Conservation (phyloP, 2,329 filamentous ascomycete species). For the Piedraia hortae region DNA sequence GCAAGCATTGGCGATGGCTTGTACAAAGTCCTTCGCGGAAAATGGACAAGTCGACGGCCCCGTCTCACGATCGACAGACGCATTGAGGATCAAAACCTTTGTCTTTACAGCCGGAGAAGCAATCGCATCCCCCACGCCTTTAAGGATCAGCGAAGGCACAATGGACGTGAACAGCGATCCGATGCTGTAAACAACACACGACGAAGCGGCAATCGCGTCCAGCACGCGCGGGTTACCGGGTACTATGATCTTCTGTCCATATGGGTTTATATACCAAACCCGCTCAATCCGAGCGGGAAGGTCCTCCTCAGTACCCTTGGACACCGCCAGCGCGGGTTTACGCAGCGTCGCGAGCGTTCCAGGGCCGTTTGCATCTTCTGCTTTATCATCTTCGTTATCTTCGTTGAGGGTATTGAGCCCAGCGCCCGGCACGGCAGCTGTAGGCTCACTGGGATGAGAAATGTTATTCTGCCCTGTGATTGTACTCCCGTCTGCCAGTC, state of each 20-base stretch:
- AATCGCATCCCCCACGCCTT: conserved; percentile 40
- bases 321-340: conserved; percentile 56
- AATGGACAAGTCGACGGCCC: conserved; percentile 39
- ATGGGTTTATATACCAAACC: conserved; percentile 95
- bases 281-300: conserved; percentile 50
- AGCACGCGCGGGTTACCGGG: conserved; percentile 59
- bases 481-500: conserved; percentile 42
- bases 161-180: conserved; percentile 84
- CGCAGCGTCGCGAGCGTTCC: conserved; percentile 57
- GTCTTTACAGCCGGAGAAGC: conserved; percentile 25
- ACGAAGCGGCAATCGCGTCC: conserved; percentile 33
- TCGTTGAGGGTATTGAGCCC: conserved; percentile 8
- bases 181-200: conserved; percentile 65
- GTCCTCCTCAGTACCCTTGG: conserved; percentile 47
- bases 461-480: conserved; percentile 88
- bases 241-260: conserved; percentile 82
- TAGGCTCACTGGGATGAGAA: conserved; percentile 50
- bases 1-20: conserved; percentile 48
- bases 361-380: conserved; percentile 58
- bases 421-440: conserved; percentile 12
- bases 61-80: conserved; percentile 62
- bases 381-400: conserved; percentile 30
- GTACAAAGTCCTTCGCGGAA: conserved; percentile 54
- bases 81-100: conserved; percentile 69
- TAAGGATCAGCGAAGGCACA: conserved; percentile 53